These are phyloP conservation scores for Aspergillus spinulosporus DNA, from an alignment of 2,329 filamentous ascomycete genomes.

Conservation along the genomic window DNA sequence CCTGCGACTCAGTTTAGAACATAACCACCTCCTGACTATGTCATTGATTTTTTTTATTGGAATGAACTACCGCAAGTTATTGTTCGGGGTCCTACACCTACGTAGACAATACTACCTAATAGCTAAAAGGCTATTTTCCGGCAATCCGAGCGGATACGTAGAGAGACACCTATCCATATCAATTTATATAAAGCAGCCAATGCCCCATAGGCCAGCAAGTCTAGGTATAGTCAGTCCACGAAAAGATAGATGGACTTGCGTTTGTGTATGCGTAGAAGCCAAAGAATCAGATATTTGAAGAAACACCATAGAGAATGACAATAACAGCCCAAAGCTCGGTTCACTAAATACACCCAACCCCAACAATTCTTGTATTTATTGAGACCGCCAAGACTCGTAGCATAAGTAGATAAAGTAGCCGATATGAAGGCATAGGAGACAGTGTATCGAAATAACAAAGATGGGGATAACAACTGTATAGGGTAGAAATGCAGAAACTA, in stretches of 20 bases:
- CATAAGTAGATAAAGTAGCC: background rate
- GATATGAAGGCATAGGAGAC: slow-evolving; percentile 7
- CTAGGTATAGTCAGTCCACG: background rate
- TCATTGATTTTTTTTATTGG: too few species aligned
- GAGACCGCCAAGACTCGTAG: slow-evolving; percentile 17
- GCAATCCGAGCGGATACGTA: too few species aligned
- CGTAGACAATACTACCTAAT: too few species aligned
- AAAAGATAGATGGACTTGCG: background rate
- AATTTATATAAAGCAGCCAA: background rate
- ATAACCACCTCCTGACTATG: too few species aligned
- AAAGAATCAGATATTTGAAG: background rate
- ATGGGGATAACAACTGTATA: slow-evolving; percentile 4
- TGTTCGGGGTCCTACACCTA: too few species aligned
- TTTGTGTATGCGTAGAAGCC: background rate
- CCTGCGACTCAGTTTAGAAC: too few species aligned
- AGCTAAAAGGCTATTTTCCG: too few species aligned
- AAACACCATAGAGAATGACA: background rate
- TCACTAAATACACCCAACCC: slow-evolving; percentile 12
- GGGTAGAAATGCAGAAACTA: slow-evolving; percentile 13
- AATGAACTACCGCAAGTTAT: too few species aligned
- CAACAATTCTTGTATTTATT: slow-evolving; percentile 12
- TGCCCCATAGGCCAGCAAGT: background rate
- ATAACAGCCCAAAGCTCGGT: slow-evolving; percentile 13
- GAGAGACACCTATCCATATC: background rate
- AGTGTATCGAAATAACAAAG: slow-evolving; percentile 15